These are phyloP conservation scores for Trichosanthes truncata DNA, from an alignment of 306 rosid species.

Conservation along the genomic window DNA sequence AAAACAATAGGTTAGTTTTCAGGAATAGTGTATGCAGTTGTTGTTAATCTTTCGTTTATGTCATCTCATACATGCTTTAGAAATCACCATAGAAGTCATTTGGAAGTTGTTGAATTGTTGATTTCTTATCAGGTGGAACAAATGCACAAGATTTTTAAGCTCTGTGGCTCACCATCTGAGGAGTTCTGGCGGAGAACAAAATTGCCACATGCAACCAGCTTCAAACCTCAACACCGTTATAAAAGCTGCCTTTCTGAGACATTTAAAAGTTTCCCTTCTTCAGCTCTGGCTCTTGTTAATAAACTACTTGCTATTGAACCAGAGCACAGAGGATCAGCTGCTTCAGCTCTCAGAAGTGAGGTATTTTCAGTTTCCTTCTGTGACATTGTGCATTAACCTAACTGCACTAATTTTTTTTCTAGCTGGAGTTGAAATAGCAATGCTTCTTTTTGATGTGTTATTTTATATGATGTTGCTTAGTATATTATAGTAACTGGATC, in stretches of 20 bases:
- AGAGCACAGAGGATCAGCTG: slow-evolving; percentile 58
- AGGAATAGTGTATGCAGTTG: not conserved
- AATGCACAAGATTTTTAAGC: slow-evolving; percentile 90
- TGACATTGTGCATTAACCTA: not conserved
- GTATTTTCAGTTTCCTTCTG: slow-evolving; percentile 21
- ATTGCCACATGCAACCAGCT: slow-evolving; percentile 80
- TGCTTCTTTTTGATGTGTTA: not conserved
- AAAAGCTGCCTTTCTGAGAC: slow-evolving; percentile 46
- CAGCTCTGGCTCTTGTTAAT: slow-evolving; percentile 60
- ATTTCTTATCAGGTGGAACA: slow-evolving; percentile 65
- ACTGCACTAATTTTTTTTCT: not conserved
- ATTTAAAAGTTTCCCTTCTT: slow-evolving; percentile 45
- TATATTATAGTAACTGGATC: not conserved
- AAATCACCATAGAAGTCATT: not conserved
- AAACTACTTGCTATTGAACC: slow-evolving; percentile 68
- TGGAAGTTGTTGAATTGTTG: not conserved
- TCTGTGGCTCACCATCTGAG: slow-evolving; percentile 87
- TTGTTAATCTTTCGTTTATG: not conserved
- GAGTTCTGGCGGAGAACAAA: slow-evolving; percentile 73
- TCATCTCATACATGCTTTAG: not conserved
- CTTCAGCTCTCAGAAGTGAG: slow-evolving; percentile 55
- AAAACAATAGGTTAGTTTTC: not conserved
- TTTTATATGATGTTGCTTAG: not conserved
- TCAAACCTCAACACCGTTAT: slow-evolving; percentile 71
- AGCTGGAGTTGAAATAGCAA: not conserved